Base-by-base conservation (phyloP, 495 filamentous ascomycete species). In the Amphirosellinia nigrospora region DNA sequence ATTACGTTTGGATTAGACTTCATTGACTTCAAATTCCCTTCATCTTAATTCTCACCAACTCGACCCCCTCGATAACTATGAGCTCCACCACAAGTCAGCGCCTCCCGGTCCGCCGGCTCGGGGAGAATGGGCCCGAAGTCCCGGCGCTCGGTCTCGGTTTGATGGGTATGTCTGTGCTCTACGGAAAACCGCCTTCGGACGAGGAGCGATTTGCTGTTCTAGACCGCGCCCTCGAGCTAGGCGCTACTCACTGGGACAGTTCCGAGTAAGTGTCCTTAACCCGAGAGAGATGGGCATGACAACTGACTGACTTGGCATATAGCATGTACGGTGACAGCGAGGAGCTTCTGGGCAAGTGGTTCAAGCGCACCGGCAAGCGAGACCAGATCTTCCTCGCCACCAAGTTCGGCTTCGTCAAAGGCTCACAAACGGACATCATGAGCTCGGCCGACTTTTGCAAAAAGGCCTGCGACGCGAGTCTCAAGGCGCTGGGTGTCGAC, bases 171-270 rank as follows among this genome's bases (percentile, higher is more conserved):
- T 76, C 78, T 11, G 28, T n/a, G 45, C 19, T 41, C 45, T 87
- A 87, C 71, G 85, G 84, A 19, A 30, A 69, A 1, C 15, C 72
- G 13, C 74, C 79, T 1, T 66, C 69, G 30, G 81, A 86, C 48
- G 82, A 84, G 55, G 83, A 85, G 50, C 81, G 83, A 16, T 82
- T 87, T 59, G 68, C 70, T 8, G 11, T 88, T 30, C 83, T 87
- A 0, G 85, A 88, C 73, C 82, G 84, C 4, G 86, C 84, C 13
- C 65, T 83, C 59, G 81, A 86, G 55, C 75, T 85, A n/a, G 89
- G 89, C 0, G 77, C 82, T 39, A 84, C 68, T 0, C 83, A 85
- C 61, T 91, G 89, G 89, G 89, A 91, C 73, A 83, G 26, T 50
- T 13, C 71, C 64, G 68, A 73, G 71, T 73, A 61, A 52, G 71